Evolutionary conservation across 768 basidiomycete genomes (phyloP).

Genomic region (Sporobolomyces roseus): DNA sequence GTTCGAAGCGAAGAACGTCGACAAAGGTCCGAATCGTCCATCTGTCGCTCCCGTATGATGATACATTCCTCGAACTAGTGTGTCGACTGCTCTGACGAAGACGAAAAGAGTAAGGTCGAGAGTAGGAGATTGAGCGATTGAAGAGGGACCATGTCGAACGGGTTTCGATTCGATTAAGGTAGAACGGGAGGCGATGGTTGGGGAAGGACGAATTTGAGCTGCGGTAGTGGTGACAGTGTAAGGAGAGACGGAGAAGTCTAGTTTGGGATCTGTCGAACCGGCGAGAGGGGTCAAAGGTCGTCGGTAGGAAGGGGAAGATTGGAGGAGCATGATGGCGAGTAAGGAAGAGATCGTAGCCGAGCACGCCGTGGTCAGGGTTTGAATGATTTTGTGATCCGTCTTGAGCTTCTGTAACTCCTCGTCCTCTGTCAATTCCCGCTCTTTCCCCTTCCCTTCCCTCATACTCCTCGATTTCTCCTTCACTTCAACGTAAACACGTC

Average conservation of each 20-base stretch:
- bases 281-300: conserved; percentile 11
- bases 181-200: background rate
- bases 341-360: conserved; percentile 20
- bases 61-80: conserved; percentile 20
- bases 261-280: background rate
- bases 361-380: conserved; percentile 17
- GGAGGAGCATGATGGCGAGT: conserved; percentile 28
- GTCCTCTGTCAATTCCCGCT: conserved; percentile 2
- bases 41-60: background rate
- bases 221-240: conserved; percentile 14
- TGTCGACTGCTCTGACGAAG: conserved; percentile 40
- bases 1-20: conserved; percentile 14
- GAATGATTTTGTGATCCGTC: conserved; percentile 16
- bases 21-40: background rate
- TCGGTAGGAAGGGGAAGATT: conserved; percentile 1
- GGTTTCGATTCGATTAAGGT: too few relatives aligned
- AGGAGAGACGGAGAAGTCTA: conserved; percentile 24
- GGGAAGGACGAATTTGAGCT: background rate
- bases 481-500: background rate
- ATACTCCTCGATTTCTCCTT: background rate
- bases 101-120: conserved; percentile 43
- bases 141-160: too few relatives aligned
- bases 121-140: conserved; percentile 29
- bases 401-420: background rate
- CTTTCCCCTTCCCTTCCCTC: conserved; percentile 14